These are phyloP conservation scores for Aspergillus aculeatus DNA, from an alignment of 2,329 filamentous ascomycete genomes.

Conservation along the genomic window DNA sequence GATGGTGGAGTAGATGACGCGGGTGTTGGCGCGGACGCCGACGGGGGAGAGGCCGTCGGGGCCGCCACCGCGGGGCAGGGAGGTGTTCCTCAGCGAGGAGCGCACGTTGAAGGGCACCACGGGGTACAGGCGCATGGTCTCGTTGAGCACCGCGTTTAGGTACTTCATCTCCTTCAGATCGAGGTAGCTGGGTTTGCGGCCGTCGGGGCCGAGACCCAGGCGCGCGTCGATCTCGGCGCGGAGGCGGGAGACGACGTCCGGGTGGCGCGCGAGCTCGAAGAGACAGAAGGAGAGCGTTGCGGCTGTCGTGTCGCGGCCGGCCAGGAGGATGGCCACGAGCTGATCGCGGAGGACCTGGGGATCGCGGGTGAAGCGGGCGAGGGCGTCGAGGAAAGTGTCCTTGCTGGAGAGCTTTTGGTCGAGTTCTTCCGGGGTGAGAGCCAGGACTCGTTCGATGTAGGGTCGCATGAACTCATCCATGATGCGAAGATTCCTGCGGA, in stretches of 20 bases:
- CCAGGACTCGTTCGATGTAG: conserved; percentile 73
- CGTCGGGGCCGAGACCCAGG: conserved; percentile 61
- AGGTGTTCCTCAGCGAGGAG: conserved; percentile 69
- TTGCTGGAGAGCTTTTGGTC: conserved; percentile 67
- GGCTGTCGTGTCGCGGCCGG: conserved; percentile 81
- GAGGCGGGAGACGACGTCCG: conserved; percentile 65
- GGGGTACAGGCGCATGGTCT: conserved; percentile 75
- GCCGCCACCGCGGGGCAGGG: conserved; percentile 65
- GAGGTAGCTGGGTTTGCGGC: conserved; percentile 61
- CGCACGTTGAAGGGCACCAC: conserved; percentile 78
- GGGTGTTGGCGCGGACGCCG: conserved; percentile 49
- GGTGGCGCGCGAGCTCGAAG: conserved; percentile 75
- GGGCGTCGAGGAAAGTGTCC: conserved; percentile 82
- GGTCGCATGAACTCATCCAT: conserved; percentile 75
- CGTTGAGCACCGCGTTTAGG: conserved; percentile 68
- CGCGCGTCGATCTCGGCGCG: conserved; percentile 68
- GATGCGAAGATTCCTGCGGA: conserved; percentile 62
- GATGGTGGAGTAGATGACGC: conserved; percentile 52
- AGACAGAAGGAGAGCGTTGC: conserved; percentile 76
- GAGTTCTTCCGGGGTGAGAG: conserved; percentile 68
- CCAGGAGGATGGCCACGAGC: conserved; percentile 76
- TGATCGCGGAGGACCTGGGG: conserved; percentile 73
- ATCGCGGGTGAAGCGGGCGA: conserved; percentile 73
- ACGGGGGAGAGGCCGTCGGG: conserved; percentile 47
- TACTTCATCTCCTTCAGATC: conserved; percentile 89